A percentile compares a stretch with the other conserved stretches of the same genome.
Conservation (phyloP, 2,329 filamentous ascomycete genomes). For the Xylariaceae sp. region DNA sequence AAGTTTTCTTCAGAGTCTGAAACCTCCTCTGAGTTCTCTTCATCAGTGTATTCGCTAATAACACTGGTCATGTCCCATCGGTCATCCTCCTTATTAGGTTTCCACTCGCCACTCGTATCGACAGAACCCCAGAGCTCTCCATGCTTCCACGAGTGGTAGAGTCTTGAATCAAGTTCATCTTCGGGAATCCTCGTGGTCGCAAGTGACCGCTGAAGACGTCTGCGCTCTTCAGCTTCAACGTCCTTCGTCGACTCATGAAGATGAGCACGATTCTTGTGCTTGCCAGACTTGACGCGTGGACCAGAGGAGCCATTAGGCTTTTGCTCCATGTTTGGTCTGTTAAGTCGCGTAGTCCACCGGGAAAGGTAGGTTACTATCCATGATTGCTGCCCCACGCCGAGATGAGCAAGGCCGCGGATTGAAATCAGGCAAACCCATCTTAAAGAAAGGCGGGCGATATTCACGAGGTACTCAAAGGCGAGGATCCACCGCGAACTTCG, state of each 20-base stretch:
- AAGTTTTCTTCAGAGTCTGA: too few species aligned
- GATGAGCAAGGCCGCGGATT: conserved; percentile 47
- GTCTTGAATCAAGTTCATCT: conserved; percentile 61
- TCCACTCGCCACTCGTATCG: conserved; percentile 76
- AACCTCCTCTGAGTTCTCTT: conserved; percentile 41
- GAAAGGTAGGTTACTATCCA: conserved; percentile 56
- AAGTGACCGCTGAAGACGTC: conserved; percentile 44
- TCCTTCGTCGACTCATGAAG: conserved; percentile 64
- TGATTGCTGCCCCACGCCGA: conserved; percentile 59
- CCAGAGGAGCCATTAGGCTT: conserved; percentile 14
- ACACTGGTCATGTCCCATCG: conserved; percentile 76
- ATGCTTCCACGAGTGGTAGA: conserved; percentile 80
- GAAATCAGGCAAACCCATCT: conserved; percentile 53
- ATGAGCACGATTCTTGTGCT: conserved; percentile 49
- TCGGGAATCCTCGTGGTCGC: conserved; percentile 47
- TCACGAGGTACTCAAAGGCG: conserved; percentile 68
- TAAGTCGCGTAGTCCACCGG: conserved; percentile 34
- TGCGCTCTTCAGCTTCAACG: conserved; percentile 73
- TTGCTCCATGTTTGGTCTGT: conserved; percentile 24
- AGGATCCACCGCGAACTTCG: conserved; percentile 73
- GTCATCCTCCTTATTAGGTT: conserved; percentile 48
- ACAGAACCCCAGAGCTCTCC: conserved; percentile 81
- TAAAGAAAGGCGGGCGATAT: conserved; percentile 62
- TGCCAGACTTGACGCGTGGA: conserved; percentile 40
- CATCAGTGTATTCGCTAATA: conserved; percentile 45